A percentile compares a stretch with the other conserved stretches of the same genome.
Evolutionary conservation across 441 rosid genomes (phyloP).

Genomic region (Adansonia madagascariensis): DNA sequence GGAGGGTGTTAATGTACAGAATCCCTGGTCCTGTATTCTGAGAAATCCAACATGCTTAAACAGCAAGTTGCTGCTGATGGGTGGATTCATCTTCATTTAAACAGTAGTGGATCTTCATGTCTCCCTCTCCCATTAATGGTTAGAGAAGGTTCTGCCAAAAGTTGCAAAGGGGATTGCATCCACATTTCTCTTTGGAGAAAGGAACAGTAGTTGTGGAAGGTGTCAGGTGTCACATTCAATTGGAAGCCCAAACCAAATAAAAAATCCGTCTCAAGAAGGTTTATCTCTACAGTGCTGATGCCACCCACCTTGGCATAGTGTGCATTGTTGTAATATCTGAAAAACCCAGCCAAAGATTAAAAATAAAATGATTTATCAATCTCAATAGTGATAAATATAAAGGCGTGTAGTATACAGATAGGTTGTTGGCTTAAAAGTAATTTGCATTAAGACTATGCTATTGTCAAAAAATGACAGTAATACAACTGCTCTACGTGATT

Average conservation of each 20-base stretch:
- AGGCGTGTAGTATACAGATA: no score
- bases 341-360: background rate
- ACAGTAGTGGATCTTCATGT: conserved; percentile 35
- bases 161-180: conserved; percentile 25
- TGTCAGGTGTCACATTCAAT: conserved; percentile 67
- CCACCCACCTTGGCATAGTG: conserved; percentile 86
- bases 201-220: conserved; percentile 57
- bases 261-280: conserved; percentile 83
- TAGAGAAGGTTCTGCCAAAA: conserved; percentile 29
- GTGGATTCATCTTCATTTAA: conserved; percentile 58
- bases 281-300: conserved; percentile 80
- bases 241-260: conserved; percentile 77
- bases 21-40: background rate
- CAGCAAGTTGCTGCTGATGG: conserved; percentile 62
- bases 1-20: background rate
- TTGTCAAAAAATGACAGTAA: conserved; percentile 24
- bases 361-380: background rate
- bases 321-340: conserved; percentile 78
- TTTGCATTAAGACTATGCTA: no score
- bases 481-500: conserved; percentile 26
- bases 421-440: no score
- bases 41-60: conserved; percentile 26
- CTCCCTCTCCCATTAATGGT: conserved; percentile 21
- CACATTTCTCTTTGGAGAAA: conserved; percentile 65
- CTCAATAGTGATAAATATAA: background rate